Percentiles rank a stretch among this genome's conserved stretches.
phyloP scores from a whole-genome alignment of 768 basidiomycete genomes.

The Rhodotorula taiwanensis region DNA sequence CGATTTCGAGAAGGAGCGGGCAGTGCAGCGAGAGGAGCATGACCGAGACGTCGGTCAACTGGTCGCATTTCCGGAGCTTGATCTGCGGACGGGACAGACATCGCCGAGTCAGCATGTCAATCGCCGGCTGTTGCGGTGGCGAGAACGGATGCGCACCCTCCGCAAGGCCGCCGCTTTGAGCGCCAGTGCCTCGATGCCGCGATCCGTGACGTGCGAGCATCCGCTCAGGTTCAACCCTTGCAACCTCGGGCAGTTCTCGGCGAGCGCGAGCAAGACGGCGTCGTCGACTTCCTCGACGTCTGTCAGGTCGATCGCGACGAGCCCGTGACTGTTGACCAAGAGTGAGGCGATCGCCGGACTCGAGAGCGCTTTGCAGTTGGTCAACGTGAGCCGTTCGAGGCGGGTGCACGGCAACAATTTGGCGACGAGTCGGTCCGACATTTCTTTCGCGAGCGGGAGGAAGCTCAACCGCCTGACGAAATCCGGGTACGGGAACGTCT shows the following conservation, averaged over 20 bases:
- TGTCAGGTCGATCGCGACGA: slow-evolving; percentile 86
- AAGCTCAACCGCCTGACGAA: slow-evolving; percentile 92
- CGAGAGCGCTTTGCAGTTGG: slow-evolving; percentile 73
- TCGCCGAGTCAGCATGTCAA: too few relatives aligned
- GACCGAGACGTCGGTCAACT: slow-evolving; percentile 69
- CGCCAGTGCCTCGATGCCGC: slow-evolving; percentile 69
- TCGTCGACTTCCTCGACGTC: slow-evolving; percentile 80
- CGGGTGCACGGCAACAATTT: slow-evolving; percentile 65
- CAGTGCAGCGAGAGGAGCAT: slow-evolving; percentile 68
- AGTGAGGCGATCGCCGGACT: slow-evolving; percentile 68
- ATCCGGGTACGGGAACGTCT: slow-evolving; percentile 76
- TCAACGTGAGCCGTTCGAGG: slow-evolving; percentile 85
- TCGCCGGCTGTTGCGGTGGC: not conserved
- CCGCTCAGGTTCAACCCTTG: slow-evolving; percentile 88
- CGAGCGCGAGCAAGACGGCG: slow-evolving; percentile 65
- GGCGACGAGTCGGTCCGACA: slow-evolving; percentile 66
- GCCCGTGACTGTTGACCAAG: slow-evolving; percentile 59
- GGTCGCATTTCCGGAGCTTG: slow-evolving; percentile 72
- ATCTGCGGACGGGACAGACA: slow-evolving; percentile 50
- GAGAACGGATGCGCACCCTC: slow-evolving; percentile 51
- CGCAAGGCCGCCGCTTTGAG: slow-evolving; percentile 64
- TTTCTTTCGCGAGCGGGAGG: slow-evolving; percentile 58
- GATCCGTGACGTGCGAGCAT: slow-evolving; percentile 72
- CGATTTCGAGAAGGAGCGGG: slow-evolving; percentile 84
- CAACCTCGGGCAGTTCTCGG: slow-evolving; percentile 65